phyloP scores from a whole-genome alignment of 768 basidiomycete species.

The Pholiota conissans region DNA sequence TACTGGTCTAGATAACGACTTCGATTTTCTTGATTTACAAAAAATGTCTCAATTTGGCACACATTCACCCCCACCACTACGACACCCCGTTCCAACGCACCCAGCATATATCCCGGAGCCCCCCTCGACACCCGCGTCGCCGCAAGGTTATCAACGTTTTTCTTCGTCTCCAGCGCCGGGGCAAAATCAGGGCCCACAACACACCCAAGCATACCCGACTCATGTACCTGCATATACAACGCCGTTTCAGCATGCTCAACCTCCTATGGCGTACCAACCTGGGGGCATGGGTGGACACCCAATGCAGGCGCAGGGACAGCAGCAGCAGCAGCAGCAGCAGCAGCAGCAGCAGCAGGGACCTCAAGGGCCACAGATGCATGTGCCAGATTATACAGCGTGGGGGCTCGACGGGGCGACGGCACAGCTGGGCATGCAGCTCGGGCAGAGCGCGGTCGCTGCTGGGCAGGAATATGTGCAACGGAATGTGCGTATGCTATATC shows the following conservation, averaged over 20 bases:
- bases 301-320: slow-evolving; percentile 31
- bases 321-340: slow-evolving; percentile 32
- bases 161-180: slow-evolving; percentile 55
- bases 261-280: slow-evolving; percentile 32
- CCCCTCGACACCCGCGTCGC: slow-evolving; percentile 72
- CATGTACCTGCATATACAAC: slow-evolving; percentile 49
- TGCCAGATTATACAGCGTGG: slow-evolving; percentile 69
- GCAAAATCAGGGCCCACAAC: slow-evolving; percentile 24
- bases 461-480: slow-evolving; percentile 96
- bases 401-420: slow-evolving; percentile 92
- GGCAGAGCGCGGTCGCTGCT: slow-evolving; percentile 86
- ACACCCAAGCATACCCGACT: slow-evolving; percentile 25
- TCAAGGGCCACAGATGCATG: slow-evolving; percentile 11
- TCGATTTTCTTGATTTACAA: neutral
- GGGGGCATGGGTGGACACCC: slow-evolving; percentile 22
- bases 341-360: slow-evolving; percentile 21
- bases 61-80: slow-evolving; percentile 74
- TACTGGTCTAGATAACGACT: neutral
- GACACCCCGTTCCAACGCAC: slow-evolving; percentile 87
- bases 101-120: slow-evolving; percentile 85
- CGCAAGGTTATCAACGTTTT: slow-evolving; percentile 74
- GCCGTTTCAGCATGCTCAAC: slow-evolving; percentile 49
- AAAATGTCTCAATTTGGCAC: slow-evolving; percentile 32
- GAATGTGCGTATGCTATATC: slow-evolving; percentile 62
- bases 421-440: slow-evolving; percentile 95